A percentile compares a stretch with the other conserved stretches of the same genome.
phyloP scores from a whole-genome alignment of 108 stramenopile genomes.

The Nitzschia palea region DNA sequence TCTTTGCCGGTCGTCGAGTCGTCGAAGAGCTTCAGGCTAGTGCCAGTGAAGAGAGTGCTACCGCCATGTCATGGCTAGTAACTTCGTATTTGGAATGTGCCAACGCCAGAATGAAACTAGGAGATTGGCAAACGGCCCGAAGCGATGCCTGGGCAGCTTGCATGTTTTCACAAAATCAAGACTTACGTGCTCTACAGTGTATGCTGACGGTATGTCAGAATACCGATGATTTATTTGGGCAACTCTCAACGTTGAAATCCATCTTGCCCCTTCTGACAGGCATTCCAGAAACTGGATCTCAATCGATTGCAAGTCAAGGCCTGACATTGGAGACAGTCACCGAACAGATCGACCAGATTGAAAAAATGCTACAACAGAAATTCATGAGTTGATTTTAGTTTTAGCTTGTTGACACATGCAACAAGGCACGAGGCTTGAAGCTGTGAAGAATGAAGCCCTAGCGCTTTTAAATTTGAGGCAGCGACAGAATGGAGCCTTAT shows the following conservation, averaged over 20 bases:
- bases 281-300: too few species aligned
- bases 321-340: background rate
- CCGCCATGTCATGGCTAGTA: constrained; percentile 6
- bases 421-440: too few species aligned
- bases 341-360: background rate
- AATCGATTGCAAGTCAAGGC: too few species aligned
- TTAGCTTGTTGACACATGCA: background rate
- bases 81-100: background rate
- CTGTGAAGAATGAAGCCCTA: too few species aligned
- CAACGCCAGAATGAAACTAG: constrained; percentile 2
- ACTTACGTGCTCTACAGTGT: background rate
- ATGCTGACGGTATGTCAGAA: constrained; percentile 18
- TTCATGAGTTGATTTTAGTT: background rate
- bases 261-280: background rate
- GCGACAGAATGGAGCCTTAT: too few species aligned
- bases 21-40: constrained; percentile 1
- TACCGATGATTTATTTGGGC: background rate
- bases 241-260: constrained; percentile 10
- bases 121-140: constrained; percentile 12
- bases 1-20: constrained; percentile 9
- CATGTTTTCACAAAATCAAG: background rate
- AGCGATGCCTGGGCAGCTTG: constrained; percentile 22
- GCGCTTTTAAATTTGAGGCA: too few species aligned
- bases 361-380: background rate
- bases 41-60: background rate